Evolutionary conservation across 805 yeast genomes (phyloP), one percentile per base, ranked within the genome.

Genomic region (Candida loeiensis): DNA sequence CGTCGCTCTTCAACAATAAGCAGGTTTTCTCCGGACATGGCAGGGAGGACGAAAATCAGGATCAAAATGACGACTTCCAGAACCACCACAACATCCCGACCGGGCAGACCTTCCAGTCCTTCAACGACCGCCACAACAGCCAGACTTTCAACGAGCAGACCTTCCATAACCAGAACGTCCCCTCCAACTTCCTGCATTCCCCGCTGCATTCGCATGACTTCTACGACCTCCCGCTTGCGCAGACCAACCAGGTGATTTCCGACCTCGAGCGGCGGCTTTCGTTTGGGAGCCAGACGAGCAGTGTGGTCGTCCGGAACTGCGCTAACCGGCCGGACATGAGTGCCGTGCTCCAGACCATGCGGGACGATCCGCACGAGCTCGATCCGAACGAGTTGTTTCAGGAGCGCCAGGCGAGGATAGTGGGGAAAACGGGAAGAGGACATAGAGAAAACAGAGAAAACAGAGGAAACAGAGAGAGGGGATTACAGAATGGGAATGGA

Each of bases 201-300:
- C 27, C 9, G n/a, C 27, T 13, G 4, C n/a, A 25, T 11, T 13
- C 27, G 27, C 27, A 11, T 21, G 29, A 30, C 24, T 25, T 25
- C n/a, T 13, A 11, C 27, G n/a, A 13, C 27, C 15, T 19, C 28
- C 27, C 34, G 8, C 26, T 39, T 13, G 21, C 5, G 13, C 13
- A 25, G 39, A 58, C 67, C 26, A 62, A 62, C 46, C 44, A 50
- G 39, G 48, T 53, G 12, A 53, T 62, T 27, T 48, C 51, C 19
- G 65, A 61, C 38, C 47, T 64, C 36, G 69, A 64, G 46, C 53
- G 68, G n/a, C 62, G 63, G 44, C 55, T 65, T 37, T 53, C 62
- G 24, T 47, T 55, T n/a, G 48, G 49, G 5, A 61, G 64, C 42
- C 42, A 57, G 14, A 46, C 64, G 13, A 56, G 58, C 44, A 49